Evolutionary conservation across 257 asterid genomes (phyloP).

Genomic region (Ilex aquifolium): DNA sequence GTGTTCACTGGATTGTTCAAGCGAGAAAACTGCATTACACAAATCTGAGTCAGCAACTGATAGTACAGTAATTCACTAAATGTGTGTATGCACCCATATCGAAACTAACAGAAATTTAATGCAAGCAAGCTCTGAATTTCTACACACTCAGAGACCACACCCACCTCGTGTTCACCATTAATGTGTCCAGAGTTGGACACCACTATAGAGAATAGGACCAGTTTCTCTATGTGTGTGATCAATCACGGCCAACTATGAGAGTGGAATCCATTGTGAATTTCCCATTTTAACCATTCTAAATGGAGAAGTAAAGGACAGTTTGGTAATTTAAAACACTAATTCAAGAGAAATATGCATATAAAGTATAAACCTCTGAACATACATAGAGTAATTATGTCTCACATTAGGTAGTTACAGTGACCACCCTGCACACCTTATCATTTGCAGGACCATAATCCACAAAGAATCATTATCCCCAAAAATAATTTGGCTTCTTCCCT

Average conservation of each 20-base stretch:
- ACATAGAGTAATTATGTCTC: background rate
- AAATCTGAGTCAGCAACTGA: constrained; percentile 6
- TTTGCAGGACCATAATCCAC: constrained; percentile 13
- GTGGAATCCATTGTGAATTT: constrained; percentile 9
- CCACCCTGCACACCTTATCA: constrained; percentile 10
- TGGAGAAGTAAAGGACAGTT: constrained; percentile 8
- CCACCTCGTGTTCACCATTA: constrained; percentile 20
- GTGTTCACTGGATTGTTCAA: constrained; percentile 32
- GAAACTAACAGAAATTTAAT: too few species aligned
- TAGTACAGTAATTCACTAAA: background rate
- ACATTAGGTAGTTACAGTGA: constrained; percentile 10
- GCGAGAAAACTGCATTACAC: constrained; percentile 41
- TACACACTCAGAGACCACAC: background rate
- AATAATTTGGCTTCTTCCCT: background rate
- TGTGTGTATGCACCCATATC: too few species aligned
- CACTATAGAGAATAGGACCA: constrained; percentile 29
- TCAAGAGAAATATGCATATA: constrained; percentile 11
- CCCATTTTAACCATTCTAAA: constrained; percentile 13
- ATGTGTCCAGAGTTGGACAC: constrained; percentile 10
- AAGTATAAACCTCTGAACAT: constrained; percentile 23
- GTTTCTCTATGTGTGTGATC: constrained; percentile 11
- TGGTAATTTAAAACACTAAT: constrained; percentile 7
- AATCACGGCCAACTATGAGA: background rate
- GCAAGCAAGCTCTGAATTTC: too few species aligned
- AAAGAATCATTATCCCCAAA: background rate